Base-by-base conservation (phyloP, 139 green algal genomes). In the Prasinococcaceae sp. region DNA sequence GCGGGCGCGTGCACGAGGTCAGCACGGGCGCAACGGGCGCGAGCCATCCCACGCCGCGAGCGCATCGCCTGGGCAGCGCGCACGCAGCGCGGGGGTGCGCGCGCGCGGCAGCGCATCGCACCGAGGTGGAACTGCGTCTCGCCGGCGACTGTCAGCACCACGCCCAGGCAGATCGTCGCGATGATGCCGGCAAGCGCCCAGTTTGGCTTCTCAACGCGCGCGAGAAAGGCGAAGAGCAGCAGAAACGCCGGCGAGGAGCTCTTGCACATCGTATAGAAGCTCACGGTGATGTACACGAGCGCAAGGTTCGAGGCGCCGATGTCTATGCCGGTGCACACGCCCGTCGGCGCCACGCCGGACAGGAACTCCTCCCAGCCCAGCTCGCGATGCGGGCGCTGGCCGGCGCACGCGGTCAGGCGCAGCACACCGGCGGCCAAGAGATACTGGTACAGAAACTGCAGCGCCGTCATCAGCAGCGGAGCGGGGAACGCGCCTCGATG, bases 271-370 rank as follows among this genome's bases (percentile, higher is more conserved):
- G 85, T 92, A 73, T 95, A 95, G 69, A 95, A 95, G 41, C 55
- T 77, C 10, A 94, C 70, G 20, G 81, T 88, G 70, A 93, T 93
- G 58, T 80, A 84, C 1, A 80, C 78, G 16, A 97, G 61, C 2
- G 76, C 86, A 42, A 81, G 80, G 55, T 95, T 97, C 49, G 75
- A 89, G 35, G 94, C 77, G 41, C 80, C 88, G 36, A 95, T 94
- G 67, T 95, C 88, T 12, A 58, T 28, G 19, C 66, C 86, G 2
- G 88, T 94, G 17, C 69, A 75, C 1, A 83, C 30, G 39, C 84
- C 84, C 56, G 94, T 94, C 14, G 88, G 84, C 2, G 92, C 47
- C n/a, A 94, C 80, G 81, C 64, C 29, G 23, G 16, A 24, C 0
- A 28, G 19, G 30, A 47, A 50, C 45, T 39, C 24, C 17, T 32